These are phyloP conservation scores for Amanita inopinata DNA, from an alignment of 768 basidiomycete species.

Conservation along the genomic window DNA sequence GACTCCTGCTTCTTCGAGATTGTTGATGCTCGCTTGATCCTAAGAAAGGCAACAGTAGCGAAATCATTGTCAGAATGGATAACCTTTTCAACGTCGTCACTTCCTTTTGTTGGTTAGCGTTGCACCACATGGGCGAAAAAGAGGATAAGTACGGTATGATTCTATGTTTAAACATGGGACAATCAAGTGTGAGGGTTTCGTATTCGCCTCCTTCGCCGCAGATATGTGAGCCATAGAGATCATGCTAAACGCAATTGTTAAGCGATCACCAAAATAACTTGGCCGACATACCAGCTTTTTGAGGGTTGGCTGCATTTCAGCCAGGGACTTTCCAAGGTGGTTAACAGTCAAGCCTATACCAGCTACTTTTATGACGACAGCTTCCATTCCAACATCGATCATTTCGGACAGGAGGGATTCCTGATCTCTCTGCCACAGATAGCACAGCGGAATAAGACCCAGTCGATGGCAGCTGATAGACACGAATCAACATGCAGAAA, in stretches of 20 bases:
- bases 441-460: constrained; percentile 69
- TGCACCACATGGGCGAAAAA: background rate
- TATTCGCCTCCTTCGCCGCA: constrained; percentile 99
- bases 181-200: constrained; percentile 86
- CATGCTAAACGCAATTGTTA: constrained; percentile 41
- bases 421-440: constrained; percentile 93
- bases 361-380: constrained; percentile 90
- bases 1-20: constrained; percentile 34
- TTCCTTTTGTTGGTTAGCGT: constrained; percentile 27
- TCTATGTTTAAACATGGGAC: constrained; percentile 74
- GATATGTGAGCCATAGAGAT: constrained; percentile 79
- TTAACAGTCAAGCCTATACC: constrained; percentile 77
- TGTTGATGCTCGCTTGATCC: constrained; percentile 62
- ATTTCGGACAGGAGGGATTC: constrained; percentile 78
- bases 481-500: background rate
- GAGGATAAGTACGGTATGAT: constrained; percentile 50
- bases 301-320: constrained; percentile 65
- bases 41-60: constrained; percentile 85
- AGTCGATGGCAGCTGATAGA: constrained; percentile 68
- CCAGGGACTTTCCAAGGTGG: constrained; percentile 73
- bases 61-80: constrained; percentile 76
- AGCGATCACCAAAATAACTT: background rate
- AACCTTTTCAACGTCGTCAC: constrained; percentile 58
- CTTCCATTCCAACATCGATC: constrained; percentile 69
- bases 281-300: constrained; percentile 48